Conservation (phyloP, 768 basidiomycete species). For the Pleurotus platypus region DNA sequence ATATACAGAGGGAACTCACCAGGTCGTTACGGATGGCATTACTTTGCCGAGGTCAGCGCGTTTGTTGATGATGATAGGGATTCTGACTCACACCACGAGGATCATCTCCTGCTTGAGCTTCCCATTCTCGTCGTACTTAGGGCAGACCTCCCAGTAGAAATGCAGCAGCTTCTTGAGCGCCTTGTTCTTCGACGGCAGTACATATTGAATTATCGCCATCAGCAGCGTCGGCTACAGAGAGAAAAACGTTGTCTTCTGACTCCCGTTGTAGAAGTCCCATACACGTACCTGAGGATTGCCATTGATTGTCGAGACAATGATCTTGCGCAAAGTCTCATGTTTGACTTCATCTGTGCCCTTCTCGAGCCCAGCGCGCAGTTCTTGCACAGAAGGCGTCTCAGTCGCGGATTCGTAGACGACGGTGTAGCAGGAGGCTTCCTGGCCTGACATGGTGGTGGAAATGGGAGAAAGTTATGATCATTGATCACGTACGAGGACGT, state of each 20-base stretch:
- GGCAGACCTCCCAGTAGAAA: slow-evolving; percentile 97
- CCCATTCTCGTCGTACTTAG: slow-evolving; percentile 94
- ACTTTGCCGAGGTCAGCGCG: slow-evolving; percentile 32
- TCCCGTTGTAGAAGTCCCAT: slow-evolving; percentile 18
- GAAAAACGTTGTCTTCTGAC: neutral
- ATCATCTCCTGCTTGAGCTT: slow-evolving; percentile 99
- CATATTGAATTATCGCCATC: slow-evolving; percentile 99
- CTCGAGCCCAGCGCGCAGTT: slow-evolving; percentile 80
- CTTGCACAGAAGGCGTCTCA: slow-evolving; percentile 77
- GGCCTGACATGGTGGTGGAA: slow-evolving; percentile 27
- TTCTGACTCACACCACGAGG: slow-evolving; percentile 80
- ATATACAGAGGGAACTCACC: slow-evolving; percentile 40
- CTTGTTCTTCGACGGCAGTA: slow-evolving; percentile 94
- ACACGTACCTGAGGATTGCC: slow-evolving; percentile 78
- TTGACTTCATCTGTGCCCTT: slow-evolving; percentile 98
- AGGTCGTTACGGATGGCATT: slow-evolving; percentile 98
- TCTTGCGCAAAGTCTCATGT: slow-evolving; percentile 91
- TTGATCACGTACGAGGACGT: neutral
- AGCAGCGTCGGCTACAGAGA: slow-evolving; percentile 72
- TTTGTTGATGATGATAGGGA: too few relatives aligned
- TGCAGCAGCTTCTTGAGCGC: slow-evolving; percentile 94
- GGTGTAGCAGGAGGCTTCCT: slow-evolving; percentile 73
- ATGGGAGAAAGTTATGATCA: slow-evolving; percentile 2
- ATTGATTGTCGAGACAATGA: slow-evolving; percentile 91
- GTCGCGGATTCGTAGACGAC: slow-evolving; percentile 69